Conservation (phyloP, 345 rosid genomes). For the Trapa bicornis region DNA sequence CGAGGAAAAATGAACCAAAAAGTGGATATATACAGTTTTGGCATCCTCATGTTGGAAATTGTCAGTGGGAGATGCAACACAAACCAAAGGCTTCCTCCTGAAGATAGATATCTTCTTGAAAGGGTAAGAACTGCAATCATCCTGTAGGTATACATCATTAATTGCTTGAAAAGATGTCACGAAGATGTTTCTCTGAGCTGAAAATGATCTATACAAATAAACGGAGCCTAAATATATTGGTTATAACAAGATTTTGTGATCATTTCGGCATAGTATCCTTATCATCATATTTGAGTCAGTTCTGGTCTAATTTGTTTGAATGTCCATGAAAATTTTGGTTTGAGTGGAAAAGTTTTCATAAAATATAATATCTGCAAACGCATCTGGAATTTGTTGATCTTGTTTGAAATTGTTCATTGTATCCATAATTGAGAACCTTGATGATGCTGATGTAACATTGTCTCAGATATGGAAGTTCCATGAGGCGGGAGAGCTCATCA, state of each 20-base stretch:
- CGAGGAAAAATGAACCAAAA: conserved; percentile 57
- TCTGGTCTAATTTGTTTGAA: background rate
- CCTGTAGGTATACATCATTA: background rate
- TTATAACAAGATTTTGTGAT: background rate
- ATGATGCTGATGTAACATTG: background rate
- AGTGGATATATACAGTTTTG: conserved; percentile 67
- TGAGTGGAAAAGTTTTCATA: background rate
- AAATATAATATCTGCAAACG: background rate
- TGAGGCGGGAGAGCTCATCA: conserved; percentile 22
- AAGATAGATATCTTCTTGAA: conserved; percentile 53
- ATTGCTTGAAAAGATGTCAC: background rate
- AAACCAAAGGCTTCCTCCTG: conserved; percentile 25
- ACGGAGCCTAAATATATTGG: background rate
- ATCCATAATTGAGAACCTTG: background rate
- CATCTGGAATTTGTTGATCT: background rate
- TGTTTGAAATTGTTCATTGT: background rate
- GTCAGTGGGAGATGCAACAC: conserved; percentile 52
- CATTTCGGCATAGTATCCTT: background rate
- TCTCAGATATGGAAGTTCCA: conserved; percentile 37
- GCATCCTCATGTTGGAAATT: conserved; percentile 55
- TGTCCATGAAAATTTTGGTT: background rate
- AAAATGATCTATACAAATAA: background rate
- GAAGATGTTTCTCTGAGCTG: background rate
- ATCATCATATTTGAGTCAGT: background rate
- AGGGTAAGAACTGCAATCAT: conserved; percentile 22